phyloP scores from a whole-genome alignment of 768 basidiomycete genomes.

The Leccinum truebloodii region DNA sequence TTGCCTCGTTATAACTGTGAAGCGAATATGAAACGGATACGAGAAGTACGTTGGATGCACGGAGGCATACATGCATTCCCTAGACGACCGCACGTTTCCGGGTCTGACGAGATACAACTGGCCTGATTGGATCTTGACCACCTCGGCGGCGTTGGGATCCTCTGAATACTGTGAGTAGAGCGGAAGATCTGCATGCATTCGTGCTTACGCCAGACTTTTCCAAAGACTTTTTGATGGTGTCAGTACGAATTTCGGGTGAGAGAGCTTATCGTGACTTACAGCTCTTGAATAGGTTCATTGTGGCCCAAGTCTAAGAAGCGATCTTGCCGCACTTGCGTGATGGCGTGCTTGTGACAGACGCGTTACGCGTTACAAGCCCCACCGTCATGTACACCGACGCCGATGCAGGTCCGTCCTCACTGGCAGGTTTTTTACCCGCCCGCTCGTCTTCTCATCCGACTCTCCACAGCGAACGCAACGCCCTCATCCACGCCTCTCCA shows the following conservation, averaged over 20 bases:
- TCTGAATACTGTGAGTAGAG: conserved; percentile 50
- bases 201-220: conserved; percentile 92
- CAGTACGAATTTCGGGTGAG: conserved; percentile 16
- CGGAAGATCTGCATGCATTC: conserved; percentile 14
- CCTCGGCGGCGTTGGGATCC: conserved; percentile 92
- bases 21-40: conserved; percentile 3
- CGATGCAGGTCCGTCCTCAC: conserved; percentile 11
- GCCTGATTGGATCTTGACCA: conserved; percentile 91
- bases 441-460: background rate
- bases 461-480: conserved; percentile 7
- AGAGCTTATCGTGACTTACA: conserved; percentile 47
- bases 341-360: conserved; percentile 25
- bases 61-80: conserved; percentile 91
- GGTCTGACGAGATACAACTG: conserved; percentile 90
- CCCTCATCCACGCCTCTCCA: conserved; percentile 13
- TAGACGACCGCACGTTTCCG: conserved; percentile 84
- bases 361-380: conserved; percentile 30
- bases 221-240: conserved; percentile 58
- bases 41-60: background rate
- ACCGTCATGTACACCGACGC: conserved; percentile 10
- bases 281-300: conserved; percentile 86
- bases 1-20: conserved; percentile 89
- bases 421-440: background rate
- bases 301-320: conserved; percentile 26
- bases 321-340: conserved; percentile 8